Evolutionary conservation across 2,329 filamentous ascomycete genomes (phyloP).

Genomic region (Ophiosphaerella narmari): DNA sequence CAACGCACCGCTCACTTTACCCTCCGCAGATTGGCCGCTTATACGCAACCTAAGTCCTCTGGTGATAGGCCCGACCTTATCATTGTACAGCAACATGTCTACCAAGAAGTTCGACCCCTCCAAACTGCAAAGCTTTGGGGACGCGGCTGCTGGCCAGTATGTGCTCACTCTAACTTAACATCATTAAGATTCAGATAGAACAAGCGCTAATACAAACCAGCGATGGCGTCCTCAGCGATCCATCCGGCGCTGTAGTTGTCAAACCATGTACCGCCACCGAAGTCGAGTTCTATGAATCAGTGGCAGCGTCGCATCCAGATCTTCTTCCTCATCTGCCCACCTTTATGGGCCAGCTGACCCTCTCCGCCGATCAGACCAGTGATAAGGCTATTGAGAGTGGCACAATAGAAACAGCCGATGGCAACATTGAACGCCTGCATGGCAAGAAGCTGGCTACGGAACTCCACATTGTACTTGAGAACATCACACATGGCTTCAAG

Average conservation of each 20-base stretch:
- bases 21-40: background rate
- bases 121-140: slow-evolving; percentile 70
- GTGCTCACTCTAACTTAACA: slow-evolving; percentile 43
- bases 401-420: slow-evolving; percentile 30
- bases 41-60: background rate
- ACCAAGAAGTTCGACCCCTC: slow-evolving; percentile 60
- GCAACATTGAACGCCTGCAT: slow-evolving; percentile 48
- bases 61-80: background rate
- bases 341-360: slow-evolving; percentile 77
- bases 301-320: slow-evolving; percentile 66
- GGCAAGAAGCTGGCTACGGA: slow-evolving; percentile 74
- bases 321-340: slow-evolving; percentile 82
- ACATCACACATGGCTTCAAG: slow-evolving; percentile 78
- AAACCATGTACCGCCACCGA: slow-evolving; percentile 90
- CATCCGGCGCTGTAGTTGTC: slow-evolving; percentile 82
- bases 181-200: no score
- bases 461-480: slow-evolving; percentile 81
- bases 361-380: slow-evolving; percentile 46
- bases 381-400: slow-evolving; percentile 28
- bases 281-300: slow-evolving; percentile 86
- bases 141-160: slow-evolving; percentile 85
- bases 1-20: slow-evolving; percentile 9
- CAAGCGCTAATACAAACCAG: slow-evolving; percentile 52
- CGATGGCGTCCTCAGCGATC: slow-evolving; percentile 86
- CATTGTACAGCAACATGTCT: slow-evolving; percentile 34